Percentiles rank a stretch among this genome's conserved stretches.
Conservation (phyloP, 2,329 filamentous ascomycete species). For the Rachicladosporium sp. region DNA sequence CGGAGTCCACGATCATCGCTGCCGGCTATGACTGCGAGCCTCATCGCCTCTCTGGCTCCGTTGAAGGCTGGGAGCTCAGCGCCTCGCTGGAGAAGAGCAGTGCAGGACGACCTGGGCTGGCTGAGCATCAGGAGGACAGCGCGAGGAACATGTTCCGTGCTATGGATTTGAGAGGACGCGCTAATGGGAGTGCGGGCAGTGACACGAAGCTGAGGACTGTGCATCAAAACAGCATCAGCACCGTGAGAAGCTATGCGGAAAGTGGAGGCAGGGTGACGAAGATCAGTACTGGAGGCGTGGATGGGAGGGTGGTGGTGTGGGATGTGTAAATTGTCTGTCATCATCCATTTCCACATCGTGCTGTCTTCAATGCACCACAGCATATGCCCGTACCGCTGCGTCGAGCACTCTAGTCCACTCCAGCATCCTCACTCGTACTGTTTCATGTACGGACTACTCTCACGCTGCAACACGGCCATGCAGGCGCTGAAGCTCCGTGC, state of each 20-base stretch:
- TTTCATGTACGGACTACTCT: too few species aligned
- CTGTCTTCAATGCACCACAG: too few species aligned
- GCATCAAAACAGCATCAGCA: slow-evolving; percentile 93
- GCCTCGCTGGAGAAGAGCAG: slow-evolving; percentile 63
- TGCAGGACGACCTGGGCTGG: slow-evolving; percentile 16
- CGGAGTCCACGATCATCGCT: slow-evolving; percentile 85
- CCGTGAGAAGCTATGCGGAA: slow-evolving; percentile 62
- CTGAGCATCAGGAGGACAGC: slow-evolving; percentile 66
- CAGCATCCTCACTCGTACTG: too few species aligned
- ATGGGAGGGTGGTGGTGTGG: slow-evolving; percentile 38
- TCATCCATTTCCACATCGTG: too few species aligned
- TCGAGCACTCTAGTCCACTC: too few species aligned
- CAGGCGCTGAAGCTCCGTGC: too few species aligned
- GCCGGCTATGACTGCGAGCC: slow-evolving; percentile 84
- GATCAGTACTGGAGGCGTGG: slow-evolving; percentile 56
- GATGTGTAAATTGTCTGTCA: slow-evolving; percentile 22
- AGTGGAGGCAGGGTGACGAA: slow-evolving; percentile 47
- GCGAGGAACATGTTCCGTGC: slow-evolving; percentile 96
- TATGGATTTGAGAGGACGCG: slow-evolving; percentile 95
- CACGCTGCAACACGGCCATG: too few species aligned
- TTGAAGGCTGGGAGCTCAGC: slow-evolving; percentile 69
- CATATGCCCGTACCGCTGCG: too few species aligned
- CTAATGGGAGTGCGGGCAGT: slow-evolving; percentile 45
- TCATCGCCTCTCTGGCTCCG: slow-evolving; percentile 72
- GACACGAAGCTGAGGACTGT: slow-evolving; percentile 91